Base-by-base conservation (phyloP, 192 early-diverging fungal genomes). In the Phlyctochytrium bullatum region DNA sequence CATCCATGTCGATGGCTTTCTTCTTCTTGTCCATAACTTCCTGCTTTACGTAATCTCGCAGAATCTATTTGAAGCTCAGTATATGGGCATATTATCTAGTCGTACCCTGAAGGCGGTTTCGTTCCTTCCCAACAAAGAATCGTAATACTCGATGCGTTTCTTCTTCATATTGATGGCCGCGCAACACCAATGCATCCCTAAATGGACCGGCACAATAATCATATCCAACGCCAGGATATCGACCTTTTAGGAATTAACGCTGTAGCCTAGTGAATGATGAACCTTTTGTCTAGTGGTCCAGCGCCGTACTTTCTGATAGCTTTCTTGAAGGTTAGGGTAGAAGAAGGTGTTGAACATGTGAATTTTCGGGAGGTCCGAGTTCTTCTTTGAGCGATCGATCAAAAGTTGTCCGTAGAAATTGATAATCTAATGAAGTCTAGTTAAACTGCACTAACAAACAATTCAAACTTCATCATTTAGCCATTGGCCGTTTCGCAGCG, bases 281-380 rank as follows among this genome's bases (percentile, higher is more conserved):
- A 30, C 1, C 6, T 34, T 47, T 57, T 61, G 36, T 25, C 10
- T 6, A 35, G 29, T 23, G 3, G 93, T 91, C 93, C 94, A 96
- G 25, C 91, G 76, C 34, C 83, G 73, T 29, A 98, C 90, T 33
- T 79, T 78, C 3, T 66, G 70, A 63, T 93, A 97, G 4, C 92
- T 93, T 25, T 83, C 53, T 16, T 73, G 52, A 32, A 98, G 73
- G 3, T 80, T 90, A 35, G 84, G 72, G 74, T 86, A 97, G 74
- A 98, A 98, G 68, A 93, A 94, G 0, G 94, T 93, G 74, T 90
- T 98, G 73, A 96, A 98, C 31, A 86, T 86, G 67, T 95, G 91
- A 2, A 96, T 78, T 31, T 80, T 83, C 0, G 91, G 91, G 34
- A 87, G 59, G 24, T 51, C 58, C 0, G 62, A 40, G 33, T 73